Percentiles rank a stretch among this genome's conserved stretches.
phyloP scores from a whole-genome alignment of 140 eudicot species.

The Ambrosia hybrid region DNA sequence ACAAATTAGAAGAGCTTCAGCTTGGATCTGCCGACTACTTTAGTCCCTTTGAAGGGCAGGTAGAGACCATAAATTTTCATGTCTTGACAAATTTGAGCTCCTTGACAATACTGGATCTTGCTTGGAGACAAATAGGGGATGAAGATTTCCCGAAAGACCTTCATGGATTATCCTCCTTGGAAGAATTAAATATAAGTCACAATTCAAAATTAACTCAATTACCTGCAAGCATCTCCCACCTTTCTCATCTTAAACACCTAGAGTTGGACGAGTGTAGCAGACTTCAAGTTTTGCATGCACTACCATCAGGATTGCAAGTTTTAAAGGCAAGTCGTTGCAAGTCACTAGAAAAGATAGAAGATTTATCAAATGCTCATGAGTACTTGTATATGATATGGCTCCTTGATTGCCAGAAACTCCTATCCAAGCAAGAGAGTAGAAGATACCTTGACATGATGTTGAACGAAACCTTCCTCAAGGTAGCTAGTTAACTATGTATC shows the following conservation, averaged over 20 bases:
- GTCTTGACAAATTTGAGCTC: constrained; percentile 2
- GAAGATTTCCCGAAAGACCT: constrained; percentile 16
- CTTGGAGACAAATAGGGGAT: constrained; percentile 11
- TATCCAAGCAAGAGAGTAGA: not conserved
- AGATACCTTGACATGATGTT: constrained; percentile 13
- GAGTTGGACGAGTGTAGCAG: constrained; percentile 1
- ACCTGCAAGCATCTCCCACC: constrained; percentile 20
- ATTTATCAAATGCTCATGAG: not conserved
- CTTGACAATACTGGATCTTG: constrained; percentile 25
- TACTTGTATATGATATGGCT: constrained; percentile 23
- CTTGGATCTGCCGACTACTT: constrained; percentile 1
- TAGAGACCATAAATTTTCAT: not conserved
- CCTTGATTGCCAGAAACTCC: not conserved
- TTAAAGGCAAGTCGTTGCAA: constrained; percentile 6
- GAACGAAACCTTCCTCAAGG: constrained; percentile 13
- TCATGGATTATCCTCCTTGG: constrained; percentile 15
- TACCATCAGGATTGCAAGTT: constrained; percentile 23
- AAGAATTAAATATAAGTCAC: constrained; percentile 21
- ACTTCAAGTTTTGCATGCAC: constrained; percentile 10
- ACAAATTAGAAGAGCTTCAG: constrained; percentile 20
- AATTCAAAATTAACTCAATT: constrained; percentile 12
- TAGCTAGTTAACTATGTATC: constrained; percentile 4
- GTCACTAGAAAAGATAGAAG: constrained; percentile 11
- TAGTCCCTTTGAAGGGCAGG: constrained; percentile 14
- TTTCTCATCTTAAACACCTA: constrained; percentile 25